Percentiles rank a stretch among this genome's conserved stretches.
phyloP scores from a whole-genome alignment of 2,329 filamentous ascomycete species.

The Drechslerella coelobrocha region DNA sequence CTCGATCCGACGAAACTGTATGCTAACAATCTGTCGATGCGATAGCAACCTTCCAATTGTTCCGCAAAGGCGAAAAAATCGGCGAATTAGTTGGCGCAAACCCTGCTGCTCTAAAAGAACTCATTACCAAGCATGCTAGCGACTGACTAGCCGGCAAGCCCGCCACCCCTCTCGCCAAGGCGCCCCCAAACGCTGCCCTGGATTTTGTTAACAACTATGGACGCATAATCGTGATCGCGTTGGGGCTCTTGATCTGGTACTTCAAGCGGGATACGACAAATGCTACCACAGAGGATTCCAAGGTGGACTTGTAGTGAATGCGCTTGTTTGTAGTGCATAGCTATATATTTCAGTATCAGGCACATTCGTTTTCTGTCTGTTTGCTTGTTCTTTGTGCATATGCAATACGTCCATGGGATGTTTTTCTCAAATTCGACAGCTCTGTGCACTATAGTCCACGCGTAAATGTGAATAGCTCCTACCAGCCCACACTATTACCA shows the following conservation, averaged over 20 bases:
- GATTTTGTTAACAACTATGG: slow-evolving; percentile 44
- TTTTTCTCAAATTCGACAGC: too few relatives aligned
- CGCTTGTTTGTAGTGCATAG: too few relatives aligned
- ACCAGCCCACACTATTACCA: too few relatives aligned
- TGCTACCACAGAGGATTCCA: slow-evolving; percentile 7
- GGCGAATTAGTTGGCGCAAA: slow-evolving; percentile 81
- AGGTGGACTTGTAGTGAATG: slow-evolving; percentile 16
- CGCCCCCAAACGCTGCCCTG: slow-evolving; percentile 7
- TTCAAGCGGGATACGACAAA: slow-evolving; percentile 15
- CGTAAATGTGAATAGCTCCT: too few relatives aligned
- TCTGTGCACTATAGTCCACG: too few relatives aligned
- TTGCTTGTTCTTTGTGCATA: neutral
- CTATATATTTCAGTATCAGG: too few relatives aligned
- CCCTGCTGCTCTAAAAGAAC: slow-evolving; percentile 69
- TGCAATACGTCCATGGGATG: too few relatives aligned
- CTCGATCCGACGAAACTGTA: neutral
- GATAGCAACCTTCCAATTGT: slow-evolving; percentile 70
- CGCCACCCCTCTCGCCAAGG: slow-evolving; percentile 11
- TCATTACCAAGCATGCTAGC: neutral
- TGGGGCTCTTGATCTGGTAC: slow-evolving; percentile 40
- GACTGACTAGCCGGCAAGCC: slow-evolving; percentile 45
- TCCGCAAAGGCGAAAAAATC: slow-evolving; percentile 77
- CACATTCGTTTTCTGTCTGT: slow-evolving; percentile 2
- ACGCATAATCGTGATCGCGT: slow-evolving; percentile 34
- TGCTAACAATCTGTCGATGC: neutral